phyloP scores from a whole-genome alignment of 2,329 filamentous ascomycete species.

The Leptographium wingfieldii region DNA sequence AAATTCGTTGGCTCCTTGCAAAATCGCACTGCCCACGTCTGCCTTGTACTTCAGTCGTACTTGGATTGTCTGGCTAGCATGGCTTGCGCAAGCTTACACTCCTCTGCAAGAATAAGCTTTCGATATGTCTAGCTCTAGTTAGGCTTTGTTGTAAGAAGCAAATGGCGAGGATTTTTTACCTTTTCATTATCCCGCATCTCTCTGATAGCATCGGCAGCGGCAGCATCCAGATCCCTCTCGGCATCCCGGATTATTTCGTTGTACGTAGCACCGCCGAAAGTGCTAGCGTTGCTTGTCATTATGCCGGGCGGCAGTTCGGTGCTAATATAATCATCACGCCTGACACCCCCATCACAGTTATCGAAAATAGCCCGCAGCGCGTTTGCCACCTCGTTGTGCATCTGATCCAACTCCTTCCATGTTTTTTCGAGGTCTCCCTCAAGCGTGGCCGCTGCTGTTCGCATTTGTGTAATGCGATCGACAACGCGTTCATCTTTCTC shows the following conservation, averaged over 20 bases:
- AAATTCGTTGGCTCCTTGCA: not conserved
- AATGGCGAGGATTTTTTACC: not conserved
- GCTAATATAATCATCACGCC: not conserved
- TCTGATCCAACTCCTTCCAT: constrained; percentile 21
- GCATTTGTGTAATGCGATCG: constrained; percentile 7
- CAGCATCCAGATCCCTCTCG: constrained; percentile 2
- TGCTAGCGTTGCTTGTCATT: not conserved
- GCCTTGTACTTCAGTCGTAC: constrained; percentile 8
- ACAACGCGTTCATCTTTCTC: constrained; percentile 8
- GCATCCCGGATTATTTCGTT: constrained; percentile 7
- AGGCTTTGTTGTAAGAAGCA: not conserved
- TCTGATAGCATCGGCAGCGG: not conserved
- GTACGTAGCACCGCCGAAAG: not conserved
- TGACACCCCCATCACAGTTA: not conserved
- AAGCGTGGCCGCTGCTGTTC: constrained; percentile 2
- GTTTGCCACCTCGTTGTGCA: constrained; percentile 28
- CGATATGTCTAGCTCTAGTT: constrained; percentile 6
- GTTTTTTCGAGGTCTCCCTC: constrained; percentile 9
- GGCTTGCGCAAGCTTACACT: constrained; percentile 13
- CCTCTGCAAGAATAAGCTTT: constrained; percentile 11
- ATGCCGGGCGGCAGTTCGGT: not conserved
- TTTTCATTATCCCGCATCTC: constrained; percentile 13
- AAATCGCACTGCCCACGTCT: not conserved
- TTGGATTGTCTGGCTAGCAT: constrained; percentile 12
- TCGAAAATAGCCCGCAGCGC: constrained; percentile 8